Conservation (phyloP, 1,139 yeast species). For the Scheffersomyces cryptocercus region DNA sequence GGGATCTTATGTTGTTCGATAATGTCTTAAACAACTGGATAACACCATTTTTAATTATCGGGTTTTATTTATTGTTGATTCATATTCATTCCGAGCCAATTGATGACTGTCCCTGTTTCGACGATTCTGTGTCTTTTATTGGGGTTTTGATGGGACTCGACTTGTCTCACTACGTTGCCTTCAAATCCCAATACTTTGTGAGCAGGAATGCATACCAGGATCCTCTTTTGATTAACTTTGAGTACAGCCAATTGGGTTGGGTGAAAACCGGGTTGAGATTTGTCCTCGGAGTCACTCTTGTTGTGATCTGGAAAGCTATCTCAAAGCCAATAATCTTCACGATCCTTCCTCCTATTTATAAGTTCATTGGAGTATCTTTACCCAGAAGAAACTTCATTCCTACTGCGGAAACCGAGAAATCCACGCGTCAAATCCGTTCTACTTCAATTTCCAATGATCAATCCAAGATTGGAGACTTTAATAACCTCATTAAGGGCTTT, state of each 20-base stretch:
- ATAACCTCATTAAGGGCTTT: conserved; percentile 32
- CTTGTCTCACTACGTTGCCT: conserved; percentile 49
- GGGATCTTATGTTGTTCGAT: conserved; percentile 39
- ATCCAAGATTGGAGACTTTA: conserved; percentile 38
- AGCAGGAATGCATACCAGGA: conserved; percentile 18
- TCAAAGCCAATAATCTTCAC: conserved; percentile 64
- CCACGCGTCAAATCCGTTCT: conserved; percentile 40
- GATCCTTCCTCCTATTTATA: conserved; percentile 49
- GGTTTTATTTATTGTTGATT: conserved; percentile 50
- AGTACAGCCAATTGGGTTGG: conserved; percentile 41
- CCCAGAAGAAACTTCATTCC: conserved; percentile 45
- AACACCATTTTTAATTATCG: conserved; percentile 32
- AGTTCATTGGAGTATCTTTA: conserved; percentile 39
- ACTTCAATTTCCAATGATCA: conserved; percentile 43
- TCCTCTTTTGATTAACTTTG: conserved; percentile 42
- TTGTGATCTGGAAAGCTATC: conserved; percentile 66
- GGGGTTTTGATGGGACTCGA: conserved; percentile 85
- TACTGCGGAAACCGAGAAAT: conserved; percentile 38
- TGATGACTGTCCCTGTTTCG: conserved; percentile 95
- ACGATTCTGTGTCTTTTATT: conserved; percentile 89
- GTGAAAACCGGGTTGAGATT: conserved; percentile 45
- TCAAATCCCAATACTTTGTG: conserved; percentile 25
- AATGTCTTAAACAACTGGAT: conserved; percentile 12
- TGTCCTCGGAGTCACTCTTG: conserved; percentile 56
- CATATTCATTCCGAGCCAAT: conserved; percentile 82